Evolutionary conservation across 495 filamentous ascomycete species (phyloP), one percentile per base, ranked within the genome.

Genomic region (Parathielavia hyrcaniae): DNA sequence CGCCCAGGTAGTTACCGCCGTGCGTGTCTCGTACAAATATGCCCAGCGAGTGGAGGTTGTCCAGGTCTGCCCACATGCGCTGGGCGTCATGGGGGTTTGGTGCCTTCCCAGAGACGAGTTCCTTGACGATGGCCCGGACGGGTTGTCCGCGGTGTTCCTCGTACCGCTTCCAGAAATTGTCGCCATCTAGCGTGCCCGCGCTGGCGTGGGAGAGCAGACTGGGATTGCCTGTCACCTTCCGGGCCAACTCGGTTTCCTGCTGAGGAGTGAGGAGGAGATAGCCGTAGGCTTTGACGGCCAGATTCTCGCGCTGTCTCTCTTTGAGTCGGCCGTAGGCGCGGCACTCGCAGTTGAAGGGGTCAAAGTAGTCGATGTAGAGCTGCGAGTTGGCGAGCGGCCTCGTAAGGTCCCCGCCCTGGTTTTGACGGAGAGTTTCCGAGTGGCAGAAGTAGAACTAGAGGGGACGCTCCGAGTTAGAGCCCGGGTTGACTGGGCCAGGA

Each of bases 341-440:
- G 50, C 58, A 64, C 55, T 64, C 58, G 46, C 41, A 50, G 53
- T 58, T 50, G 50, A 64, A 64, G 13, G 58, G 54, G 50, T 55
- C 44, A 50, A 43, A 53, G 44, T 57, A 53, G 50, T 50, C 35
- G 49, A 35, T 19, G 40, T 55, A 60, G n/a, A 45, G 19, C 40
- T 60, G 45, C 17, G 36, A 19, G 36, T 19, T 55, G 26, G 45
- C 16, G 11, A 60, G 58, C 30, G 30, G 32, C 22, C n/a, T 35
- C 16, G 20, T 34, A 34, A 50, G 32, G 36, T 35, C 17, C 3
- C n/a, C 22, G n/a, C n/a, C 52, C 36, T 16, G 13, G 12, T 13
- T 19, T 17, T 45, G 12, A 16, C 30, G 16, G 14, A 60, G 22
- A 43, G 16, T 43, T 9, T 40, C 16, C 32, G n/a, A 49, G 16